Percentiles rank a stretch among this genome's conserved stretches.
These are phyloP conservation scores for Solanum dulcamara DNA, from an alignment of 257 asterid species.

Conservation along the genomic window DNA sequence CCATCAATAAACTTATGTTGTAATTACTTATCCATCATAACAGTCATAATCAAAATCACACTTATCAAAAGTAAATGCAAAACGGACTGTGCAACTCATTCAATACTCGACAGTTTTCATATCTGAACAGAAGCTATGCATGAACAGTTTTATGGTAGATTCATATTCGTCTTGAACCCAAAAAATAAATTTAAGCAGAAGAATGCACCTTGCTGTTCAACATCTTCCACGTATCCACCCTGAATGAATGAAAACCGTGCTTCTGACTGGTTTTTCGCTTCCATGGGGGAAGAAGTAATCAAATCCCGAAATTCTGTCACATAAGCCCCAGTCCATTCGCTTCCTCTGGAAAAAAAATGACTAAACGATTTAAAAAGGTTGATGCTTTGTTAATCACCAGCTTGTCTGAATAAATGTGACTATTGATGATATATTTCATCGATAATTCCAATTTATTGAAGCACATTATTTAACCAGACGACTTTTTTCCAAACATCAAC, in stretches of 20 bases:
- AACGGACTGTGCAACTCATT: not conserved
- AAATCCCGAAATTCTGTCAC: conserved; percentile 64
- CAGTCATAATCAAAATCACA: not conserved
- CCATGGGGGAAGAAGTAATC: conserved; percentile 43
- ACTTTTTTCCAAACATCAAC: not conserved
- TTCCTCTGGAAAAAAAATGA: conserved; percentile 42
- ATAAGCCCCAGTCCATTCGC: conserved; percentile 85
- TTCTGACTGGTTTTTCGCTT: conserved; percentile 33
- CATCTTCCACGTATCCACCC: conserved; percentile 81
- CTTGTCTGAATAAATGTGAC: not conserved
- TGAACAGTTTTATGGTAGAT: not conserved
- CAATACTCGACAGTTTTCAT: not conserved
- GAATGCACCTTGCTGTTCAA: conserved; percentile 44
- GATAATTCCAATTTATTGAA: not conserved
- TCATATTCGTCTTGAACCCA: not conserved
- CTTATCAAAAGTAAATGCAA: not conserved
- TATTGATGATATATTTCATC: not conserved
- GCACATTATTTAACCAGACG: not conserved
- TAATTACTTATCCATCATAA: not conserved
- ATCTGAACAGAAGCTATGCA: not conserved
- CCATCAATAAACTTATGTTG: not conserved
- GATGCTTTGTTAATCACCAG: not conserved
- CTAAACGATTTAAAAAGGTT: not conserved
- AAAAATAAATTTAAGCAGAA: not conserved
- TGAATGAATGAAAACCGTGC: conserved; percentile 88